phyloP scores from a whole-genome alignment of 495 filamentous ascomycete species.

The Penicillium alfredii region DNA sequence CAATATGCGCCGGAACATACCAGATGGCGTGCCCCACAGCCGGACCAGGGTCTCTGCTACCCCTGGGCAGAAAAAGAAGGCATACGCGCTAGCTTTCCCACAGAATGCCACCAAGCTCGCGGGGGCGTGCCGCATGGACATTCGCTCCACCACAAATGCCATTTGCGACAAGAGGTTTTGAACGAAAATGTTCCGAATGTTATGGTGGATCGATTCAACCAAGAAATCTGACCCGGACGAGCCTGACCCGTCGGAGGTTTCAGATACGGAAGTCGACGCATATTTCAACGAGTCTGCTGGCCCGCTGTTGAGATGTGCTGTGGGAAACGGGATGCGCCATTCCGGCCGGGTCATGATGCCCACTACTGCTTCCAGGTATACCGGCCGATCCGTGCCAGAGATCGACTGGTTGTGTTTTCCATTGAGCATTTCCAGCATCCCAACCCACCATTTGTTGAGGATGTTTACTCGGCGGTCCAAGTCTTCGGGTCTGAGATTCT shows the following conservation, averaged over 20 bases:
- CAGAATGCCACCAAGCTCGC: slow-evolving; percentile 87
- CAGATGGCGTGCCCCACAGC: slow-evolving; percentile 67
- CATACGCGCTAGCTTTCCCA: slow-evolving; percentile 90
- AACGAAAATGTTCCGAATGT: slow-evolving; percentile 85
- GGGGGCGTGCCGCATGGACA: slow-evolving; percentile 86
- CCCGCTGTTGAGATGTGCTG: slow-evolving; percentile 20
- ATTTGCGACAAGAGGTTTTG: slow-evolving; percentile 85
- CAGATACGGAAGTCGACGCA: slow-evolving; percentile 36
- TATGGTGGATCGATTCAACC: slow-evolving; percentile 86
- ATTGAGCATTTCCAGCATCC: slow-evolving; percentile 78
- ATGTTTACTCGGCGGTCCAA: slow-evolving; percentile 77
- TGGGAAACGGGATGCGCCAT: slow-evolving; percentile 71
- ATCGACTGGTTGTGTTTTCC: slow-evolving; percentile 65
- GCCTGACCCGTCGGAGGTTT: slow-evolving; percentile 31
- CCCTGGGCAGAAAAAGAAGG: slow-evolving; percentile 91
- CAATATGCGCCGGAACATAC: slow-evolving; percentile 62
- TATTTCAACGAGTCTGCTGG: slow-evolving; percentile 28
- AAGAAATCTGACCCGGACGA: slow-evolving; percentile 67
- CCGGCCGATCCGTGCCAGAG: slow-evolving; percentile 71
- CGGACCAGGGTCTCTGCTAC: slow-evolving; percentile 81
- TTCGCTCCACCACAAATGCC: slow-evolving; percentile 82
- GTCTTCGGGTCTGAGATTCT: slow-evolving; percentile 68
- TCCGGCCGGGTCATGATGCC: slow-evolving; percentile 89
- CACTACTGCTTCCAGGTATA: slow-evolving; percentile 72
- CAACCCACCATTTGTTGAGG: slow-evolving; percentile 94